Evolutionary conservation across 805 yeast genomes (phyloP), one percentile per base, ranked within the genome.

Genomic region (Saccharomycopsis sp.): DNA sequence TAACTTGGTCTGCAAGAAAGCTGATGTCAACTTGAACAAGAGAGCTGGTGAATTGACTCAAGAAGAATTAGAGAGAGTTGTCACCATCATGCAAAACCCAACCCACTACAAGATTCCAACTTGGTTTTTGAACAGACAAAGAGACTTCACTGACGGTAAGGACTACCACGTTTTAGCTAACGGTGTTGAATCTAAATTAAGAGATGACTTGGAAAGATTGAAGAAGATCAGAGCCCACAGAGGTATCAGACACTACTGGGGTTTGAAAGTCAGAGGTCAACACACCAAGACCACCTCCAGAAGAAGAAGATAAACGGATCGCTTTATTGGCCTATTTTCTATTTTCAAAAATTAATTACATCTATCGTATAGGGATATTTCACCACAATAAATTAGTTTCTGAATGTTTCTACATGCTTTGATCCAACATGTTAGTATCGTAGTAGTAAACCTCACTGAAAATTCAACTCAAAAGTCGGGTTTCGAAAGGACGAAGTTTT

Each of bases 181-280:
- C 92, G 89, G 89, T 85, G 83, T 94, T 79, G 99, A 95, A 83
- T 89, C 97, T 73, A 94, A 94, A 84, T 89, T 94, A 80, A 94
- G 99, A 89, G 99, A 94, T 77, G 99, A 94, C 77, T 84, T 94
- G 79, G 99, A 94, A 85, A 92, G 98, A 87, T 85, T 94, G 81
- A 95, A 95, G 96, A 94, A 94, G 84, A 94, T 95, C 88, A 95
- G 99, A 87, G 83, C 98, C 75, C 99, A 94, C 94, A 86, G 98
- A 82, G 99, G 99, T 92, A 87, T 94, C 80, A 91, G 99, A 87
- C 99, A 94, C 85, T 91, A 86, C 92, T 94, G 97, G 98, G 97
- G 97, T 79, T 84, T 94, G 79, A 94, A 94, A 85, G 99, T 95
- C 80, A 91, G 99, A 87, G 99, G 99, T 83, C 99, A 94, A 85